These are phyloP conservation scores for Mesembryanthemum crystallinum DNA, from an alignment of 148 eudicot genomes.

Conservation along the genomic window DNA sequence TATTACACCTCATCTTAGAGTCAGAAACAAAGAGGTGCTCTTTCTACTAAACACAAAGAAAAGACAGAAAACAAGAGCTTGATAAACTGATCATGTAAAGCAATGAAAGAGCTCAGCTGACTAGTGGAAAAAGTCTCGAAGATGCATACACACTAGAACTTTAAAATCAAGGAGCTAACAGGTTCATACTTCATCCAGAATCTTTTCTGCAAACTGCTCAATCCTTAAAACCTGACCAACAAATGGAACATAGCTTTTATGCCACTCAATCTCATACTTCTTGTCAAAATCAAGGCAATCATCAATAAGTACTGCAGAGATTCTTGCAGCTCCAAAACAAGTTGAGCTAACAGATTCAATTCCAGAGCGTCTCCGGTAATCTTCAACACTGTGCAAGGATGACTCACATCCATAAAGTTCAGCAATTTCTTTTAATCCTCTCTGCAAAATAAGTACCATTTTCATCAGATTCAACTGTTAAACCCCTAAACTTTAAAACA, in stretches of 20 bases:
- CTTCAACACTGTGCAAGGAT: conserved; percentile 67
- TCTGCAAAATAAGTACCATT: conserved; percentile 40
- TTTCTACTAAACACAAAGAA: background rate
- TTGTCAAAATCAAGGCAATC: conserved; percentile 81
- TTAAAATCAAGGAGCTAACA: background rate
- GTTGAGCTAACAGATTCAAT: conserved; percentile 49
- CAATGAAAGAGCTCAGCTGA: background rate
- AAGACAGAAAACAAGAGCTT: background rate
- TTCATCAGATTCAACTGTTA: background rate
- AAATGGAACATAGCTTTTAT: conserved; percentile 55
- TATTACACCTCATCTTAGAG: background rate
- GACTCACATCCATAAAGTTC: conserved; percentile 66
- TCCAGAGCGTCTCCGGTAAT: conserved; percentile 48
- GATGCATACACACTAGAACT: background rate
- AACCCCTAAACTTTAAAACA: background rate
- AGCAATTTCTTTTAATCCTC: conserved; percentile 78
- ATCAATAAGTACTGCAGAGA: conserved; percentile 73
- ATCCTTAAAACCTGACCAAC: conserved; percentile 84
- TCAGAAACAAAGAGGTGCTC: background rate
- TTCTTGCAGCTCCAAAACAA: conserved; percentile 77
- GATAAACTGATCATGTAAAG: background rate
- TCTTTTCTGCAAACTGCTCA: conserved; percentile 76
- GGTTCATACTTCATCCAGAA: conserved; percentile 65
- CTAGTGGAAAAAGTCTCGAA: background rate
- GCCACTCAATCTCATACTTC: conserved; percentile 63